Evolutionary conservation across 2,329 filamentous ascomycete genomes (phyloP), one percentile per base, ranked within the genome.

Genomic region (Fusarium sp.): DNA sequence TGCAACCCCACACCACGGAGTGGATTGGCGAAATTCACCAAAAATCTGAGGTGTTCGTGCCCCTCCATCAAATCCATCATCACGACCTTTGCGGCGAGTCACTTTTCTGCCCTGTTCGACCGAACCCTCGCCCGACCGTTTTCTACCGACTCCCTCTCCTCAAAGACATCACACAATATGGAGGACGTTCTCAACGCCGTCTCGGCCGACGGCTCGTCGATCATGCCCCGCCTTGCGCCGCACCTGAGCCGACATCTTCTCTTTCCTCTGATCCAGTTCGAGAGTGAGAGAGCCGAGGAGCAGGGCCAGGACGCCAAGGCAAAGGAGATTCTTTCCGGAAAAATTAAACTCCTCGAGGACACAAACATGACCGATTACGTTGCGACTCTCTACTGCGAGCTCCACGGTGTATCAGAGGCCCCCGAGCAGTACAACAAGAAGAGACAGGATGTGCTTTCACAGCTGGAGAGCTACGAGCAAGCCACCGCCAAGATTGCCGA

Each of bases 301-400:
- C 89, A 91, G 77, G 89, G 88, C 79, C 86, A 89, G 68, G 85
- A 86, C 70, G 84, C 81, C 42, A 84, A 88, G 83, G 84, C 89
- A 62, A 87, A 87, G 78, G 91, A 95, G 82, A 91, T 97, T 78
- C 92, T 92, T 72, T 90, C 93, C 81, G 91, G 95, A 78, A 97
- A 97, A 85, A 97, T 95, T 83, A 92, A 95, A 85, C 91, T 99
- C 66, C 91, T 99, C 77, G 95, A 97, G 86, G 92, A 95, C 83
- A 98, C 96, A 80, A 98, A 98, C 88, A 99, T 99, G 96, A 96
- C 93, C 79, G 96, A 99, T 85, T 99, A 97, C 82, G 94, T 98
- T 61, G 95, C 95, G 80, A 93, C 92, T 79, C 87, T 99, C 76
- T 94, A 97, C 88, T 93, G 93, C 82, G 93, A 98, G 80, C 90